Conservation (phyloP, 139 green algal genomes). For the Chlorella ohadii region DNA sequence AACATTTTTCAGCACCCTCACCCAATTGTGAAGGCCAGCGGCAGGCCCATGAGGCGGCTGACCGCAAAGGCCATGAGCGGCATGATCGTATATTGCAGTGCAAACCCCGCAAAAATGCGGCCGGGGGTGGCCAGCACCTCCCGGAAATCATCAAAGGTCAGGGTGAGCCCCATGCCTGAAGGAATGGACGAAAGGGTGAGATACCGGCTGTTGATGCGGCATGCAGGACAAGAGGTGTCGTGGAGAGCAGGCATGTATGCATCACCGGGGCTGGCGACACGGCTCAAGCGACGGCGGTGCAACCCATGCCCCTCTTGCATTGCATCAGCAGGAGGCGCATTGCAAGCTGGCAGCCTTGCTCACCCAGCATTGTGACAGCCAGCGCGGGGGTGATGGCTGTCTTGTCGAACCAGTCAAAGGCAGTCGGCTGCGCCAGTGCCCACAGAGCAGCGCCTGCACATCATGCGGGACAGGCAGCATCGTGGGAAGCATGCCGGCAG, state of each 20-base stretch:
- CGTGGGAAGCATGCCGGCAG: too few relatives aligned
- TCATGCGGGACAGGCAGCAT: too few relatives aligned
- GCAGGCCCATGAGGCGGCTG: slow-evolving; percentile 44
- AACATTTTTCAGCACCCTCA: too few relatives aligned
- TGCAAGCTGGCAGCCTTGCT: too few relatives aligned
- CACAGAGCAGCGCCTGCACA: slow-evolving; percentile 27
- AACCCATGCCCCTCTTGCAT: too few relatives aligned
- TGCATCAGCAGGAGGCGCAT: background rate
- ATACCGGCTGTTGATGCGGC: background rate
- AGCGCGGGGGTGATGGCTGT: too few relatives aligned
- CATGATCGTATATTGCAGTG: slow-evolving; percentile 86
- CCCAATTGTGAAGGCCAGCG: slow-evolving; percentile 51
- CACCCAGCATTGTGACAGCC: too few relatives aligned
- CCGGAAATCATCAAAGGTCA: slow-evolving; percentile 66
- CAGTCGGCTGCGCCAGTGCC: slow-evolving; percentile 51
- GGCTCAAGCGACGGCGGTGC: too few relatives aligned
- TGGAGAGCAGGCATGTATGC: background rate
- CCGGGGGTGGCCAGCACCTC: slow-evolving; percentile 51
- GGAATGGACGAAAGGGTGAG: slow-evolving; percentile 58
- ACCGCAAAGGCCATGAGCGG: slow-evolving; percentile 67
- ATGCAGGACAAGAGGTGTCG: background rate
- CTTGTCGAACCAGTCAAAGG: slow-evolving; percentile 39
- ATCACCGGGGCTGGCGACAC: too few relatives aligned
- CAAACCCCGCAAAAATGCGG: slow-evolving; percentile 54
- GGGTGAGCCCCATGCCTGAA: slow-evolving; percentile 76